These are phyloP conservation scores for Entomortierella beljakovae DNA, from an alignment of 192 early-diverging fungal species.

Conservation along the genomic window DNA sequence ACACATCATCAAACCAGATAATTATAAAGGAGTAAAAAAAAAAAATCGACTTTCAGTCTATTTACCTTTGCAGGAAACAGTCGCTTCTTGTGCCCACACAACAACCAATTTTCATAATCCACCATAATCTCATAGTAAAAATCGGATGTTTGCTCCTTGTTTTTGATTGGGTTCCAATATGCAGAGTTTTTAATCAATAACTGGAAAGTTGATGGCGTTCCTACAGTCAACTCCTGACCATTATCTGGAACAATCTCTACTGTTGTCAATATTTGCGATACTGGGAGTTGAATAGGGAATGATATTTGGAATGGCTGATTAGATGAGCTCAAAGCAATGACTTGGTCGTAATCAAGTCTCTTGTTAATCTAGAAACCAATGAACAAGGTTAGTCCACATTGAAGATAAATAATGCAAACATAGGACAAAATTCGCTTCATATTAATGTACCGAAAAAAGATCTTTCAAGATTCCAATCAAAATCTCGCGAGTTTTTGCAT, in stretches of 20 bases:
- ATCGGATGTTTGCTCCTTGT: constrained; percentile 41
- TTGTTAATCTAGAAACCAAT: constrained; percentile 48
- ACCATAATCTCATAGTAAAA: constrained; percentile 72
- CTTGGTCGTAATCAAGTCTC: constrained; percentile 55
- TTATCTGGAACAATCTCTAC: constrained; percentile 61
- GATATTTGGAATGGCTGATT: constrained; percentile 30
- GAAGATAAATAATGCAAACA: neutral
- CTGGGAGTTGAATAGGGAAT: constrained; percentile 33
- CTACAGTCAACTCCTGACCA: constrained; percentile 58
- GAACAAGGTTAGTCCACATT: neutral
- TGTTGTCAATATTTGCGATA: constrained; percentile 61
- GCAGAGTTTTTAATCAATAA: constrained; percentile 64
- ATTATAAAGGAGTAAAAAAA: too few relatives aligned
- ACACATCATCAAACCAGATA: too few relatives aligned
- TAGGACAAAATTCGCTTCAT: neutral
- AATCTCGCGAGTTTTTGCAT: constrained; percentile 62
- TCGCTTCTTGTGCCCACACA: constrained; percentile 71
- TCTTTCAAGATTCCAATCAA: constrained; percentile 63
- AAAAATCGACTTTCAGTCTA: too few relatives aligned
- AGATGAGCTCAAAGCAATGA: constrained; percentile 25
- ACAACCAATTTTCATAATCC: constrained; percentile 76
- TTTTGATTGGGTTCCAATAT: constrained; percentile 59
- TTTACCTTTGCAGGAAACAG: constrained; percentile 68
- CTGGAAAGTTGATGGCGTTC: constrained; percentile 66
- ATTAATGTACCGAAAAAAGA: constrained; percentile 60